phyloP scores from a whole-genome alignment of 345 rosid genomes.

The Brassica carinata region DNA sequence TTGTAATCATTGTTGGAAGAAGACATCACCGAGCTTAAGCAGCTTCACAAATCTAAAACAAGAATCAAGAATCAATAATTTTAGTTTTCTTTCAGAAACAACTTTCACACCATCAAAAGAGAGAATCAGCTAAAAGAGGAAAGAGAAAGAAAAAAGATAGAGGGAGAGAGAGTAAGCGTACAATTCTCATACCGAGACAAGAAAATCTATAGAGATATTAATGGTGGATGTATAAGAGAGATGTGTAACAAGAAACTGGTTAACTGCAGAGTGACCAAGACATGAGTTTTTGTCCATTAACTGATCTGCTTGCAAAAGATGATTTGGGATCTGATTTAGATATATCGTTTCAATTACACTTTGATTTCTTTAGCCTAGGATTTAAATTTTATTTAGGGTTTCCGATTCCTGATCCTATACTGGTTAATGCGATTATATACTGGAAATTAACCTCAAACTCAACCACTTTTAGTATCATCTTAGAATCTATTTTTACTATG shows the following conservation, averaged over 20 bases:
- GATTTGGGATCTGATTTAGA: slow-evolving; percentile 6
- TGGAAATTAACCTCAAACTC: slow-evolving; percentile 24
- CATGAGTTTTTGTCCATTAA: slow-evolving; percentile 11
- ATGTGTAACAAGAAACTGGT: slow-evolving; percentile 8
- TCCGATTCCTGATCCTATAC: slow-evolving; percentile 23
- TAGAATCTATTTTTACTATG: background rate
- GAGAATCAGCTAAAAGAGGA: background rate
- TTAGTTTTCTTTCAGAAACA: background rate
- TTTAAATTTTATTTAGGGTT: slow-evolving; percentile 14
- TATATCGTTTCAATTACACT: background rate
- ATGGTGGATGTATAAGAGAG: background rate
- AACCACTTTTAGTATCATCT: slow-evolving; percentile 31
- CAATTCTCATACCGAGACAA: slow-evolving; percentile 14
- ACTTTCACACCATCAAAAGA: slow-evolving; percentile 33
- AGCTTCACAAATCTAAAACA: slow-evolving; percentile 8
- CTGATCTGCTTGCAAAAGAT: slow-evolving; percentile 7
- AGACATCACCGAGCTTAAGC: slow-evolving; percentile 25
- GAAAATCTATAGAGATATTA: slow-evolving; percentile 6
- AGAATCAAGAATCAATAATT: slow-evolving; percentile 14
- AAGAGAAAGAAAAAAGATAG: slow-evolving; percentile 13
- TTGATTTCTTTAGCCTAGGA: slow-evolving; percentile 12
- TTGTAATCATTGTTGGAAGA: slow-evolving; percentile 27
- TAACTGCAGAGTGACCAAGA: slow-evolving; percentile 29
- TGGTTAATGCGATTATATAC: slow-evolving; percentile 8
- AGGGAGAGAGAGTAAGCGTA: background rate